Base-by-base conservation (phyloP, 140 eudicot species). In the Senecio squalidus region DNA sequence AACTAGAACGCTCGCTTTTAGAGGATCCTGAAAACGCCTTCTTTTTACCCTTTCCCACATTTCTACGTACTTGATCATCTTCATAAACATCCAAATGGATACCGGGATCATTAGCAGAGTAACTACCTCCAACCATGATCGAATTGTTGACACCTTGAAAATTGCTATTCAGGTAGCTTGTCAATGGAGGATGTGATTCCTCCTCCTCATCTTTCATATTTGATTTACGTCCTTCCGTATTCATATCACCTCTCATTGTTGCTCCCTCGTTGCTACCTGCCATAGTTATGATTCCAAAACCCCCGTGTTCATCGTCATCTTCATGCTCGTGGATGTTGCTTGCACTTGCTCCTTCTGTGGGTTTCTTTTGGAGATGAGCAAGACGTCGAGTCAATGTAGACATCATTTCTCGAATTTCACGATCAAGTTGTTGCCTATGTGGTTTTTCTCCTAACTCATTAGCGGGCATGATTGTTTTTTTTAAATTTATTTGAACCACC, bases 221-320 rank as follows among this genome's bases (percentile, higher is more conserved):
- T 1, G 56, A 50, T 22, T 39, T 60, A 8, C 38, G 25, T 5
- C 41, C 33, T 15, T 39, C 40, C 45, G 24, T 57, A 33, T 43
- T 45, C 60, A 59, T 64, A 1, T 79, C 88, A 0, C 94, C 78
- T 6, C 76, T 75, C 97, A 89, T 77, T 50, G 77, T 80, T 24
- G 97, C 95, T 41, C 97, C 97, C 20, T 72, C 67, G 27, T 89
- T 89, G 82, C 33, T 85, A n/a, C 97, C 97, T 0, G 89, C 86
- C 46, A 85, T 72, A 1, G 97, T 89, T 66, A 89, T 78, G 62
- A 89, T 74, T 22, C 86, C 63, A n/a, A 62, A 45, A 11, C 86
- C 40, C 4, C 74, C 82, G 54, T 66, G 76, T 2, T 70, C 68
- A 0, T 58, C 70, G 1, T 66, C 74, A 5, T 68, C 76, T 7